phyloP scores from a whole-genome alignment of 2,329 filamentous ascomycete genomes.

The Colletotrichum costaricense region DNA sequence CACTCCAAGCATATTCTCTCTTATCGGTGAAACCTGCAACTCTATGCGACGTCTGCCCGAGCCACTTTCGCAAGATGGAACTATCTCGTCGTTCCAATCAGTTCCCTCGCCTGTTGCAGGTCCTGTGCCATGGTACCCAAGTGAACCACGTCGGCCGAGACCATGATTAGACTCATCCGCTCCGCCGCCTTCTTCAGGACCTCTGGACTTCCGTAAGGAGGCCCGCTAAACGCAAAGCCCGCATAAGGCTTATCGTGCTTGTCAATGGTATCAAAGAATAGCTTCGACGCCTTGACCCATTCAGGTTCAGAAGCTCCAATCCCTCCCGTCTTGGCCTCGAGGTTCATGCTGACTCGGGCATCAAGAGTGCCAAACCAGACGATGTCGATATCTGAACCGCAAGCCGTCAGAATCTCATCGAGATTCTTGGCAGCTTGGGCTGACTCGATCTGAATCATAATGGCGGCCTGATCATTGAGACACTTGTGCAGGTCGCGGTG shows the following conservation, averaged over 20 bases:
- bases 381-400: slow-evolving; percentile 54
- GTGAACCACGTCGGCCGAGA: slow-evolving; percentile 40
- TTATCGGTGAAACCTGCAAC: too few species aligned
- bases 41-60: background rate
- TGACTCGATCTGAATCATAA: slow-evolving; percentile 61
- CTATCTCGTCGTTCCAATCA: background rate
- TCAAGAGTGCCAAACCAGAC: slow-evolving; percentile 61
- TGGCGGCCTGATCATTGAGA: slow-evolving; percentile 58
- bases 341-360: slow-evolving; percentile 55
- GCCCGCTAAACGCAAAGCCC: slow-evolving; percentile 45
- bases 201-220: slow-evolving; percentile 41
- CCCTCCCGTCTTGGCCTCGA: slow-evolving; percentile 45
- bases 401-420: slow-evolving; percentile 58
- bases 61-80: background rate
- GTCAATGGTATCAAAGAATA: slow-evolving; percentile 50
- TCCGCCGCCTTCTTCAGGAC: slow-evolving; percentile 39
- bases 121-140: slow-evolving; percentile 38
- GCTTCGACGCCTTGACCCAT: slow-evolving; percentile 50
- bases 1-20: too few species aligned
- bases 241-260: slow-evolving; percentile 58
- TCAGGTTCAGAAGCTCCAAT: slow-evolving; percentile 51
- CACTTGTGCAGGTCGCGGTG: slow-evolving; percentile 49
- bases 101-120: slow-evolving; percentile 27
- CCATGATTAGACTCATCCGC: slow-evolving; percentile 40
- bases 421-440: slow-evolving; percentile 56